Conservation (phyloP, 352 stramenopile species). For the Halophytophthora polymorphica region DNA sequence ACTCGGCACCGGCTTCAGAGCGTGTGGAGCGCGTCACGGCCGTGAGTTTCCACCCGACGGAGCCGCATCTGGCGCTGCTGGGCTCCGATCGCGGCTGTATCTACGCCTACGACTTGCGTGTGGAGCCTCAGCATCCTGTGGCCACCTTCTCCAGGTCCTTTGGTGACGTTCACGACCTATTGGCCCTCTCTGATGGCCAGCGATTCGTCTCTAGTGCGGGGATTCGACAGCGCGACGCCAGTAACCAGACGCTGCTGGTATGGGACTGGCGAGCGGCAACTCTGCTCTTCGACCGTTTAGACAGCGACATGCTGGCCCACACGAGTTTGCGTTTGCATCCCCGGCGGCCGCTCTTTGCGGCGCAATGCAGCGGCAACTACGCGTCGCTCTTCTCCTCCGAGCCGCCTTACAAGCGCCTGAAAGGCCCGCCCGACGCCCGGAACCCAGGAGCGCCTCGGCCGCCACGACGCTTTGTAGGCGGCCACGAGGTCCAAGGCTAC, state of each 20-base stretch:
- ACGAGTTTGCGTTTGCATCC: constrained; percentile 46
- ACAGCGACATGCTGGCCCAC: constrained; percentile 45
- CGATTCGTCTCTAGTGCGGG: constrained; percentile 52
- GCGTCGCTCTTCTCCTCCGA: constrained; percentile 37
- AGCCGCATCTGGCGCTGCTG: constrained; percentile 28
- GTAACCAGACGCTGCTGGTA: constrained; percentile 62
- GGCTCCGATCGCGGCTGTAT: constrained; percentile 34
- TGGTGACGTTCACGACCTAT: constrained; percentile 50
- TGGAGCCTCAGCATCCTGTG: constrained; percentile 4
- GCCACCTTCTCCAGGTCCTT: constrained; percentile 27
- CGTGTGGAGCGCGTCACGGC: constrained; percentile 26
- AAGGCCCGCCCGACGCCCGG: constrained; percentile 11
- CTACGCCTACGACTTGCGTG: constrained; percentile 35
- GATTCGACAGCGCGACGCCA: constrained; percentile 35
- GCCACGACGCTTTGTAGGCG: constrained; percentile 21
- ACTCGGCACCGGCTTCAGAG: constrained; percentile 2
- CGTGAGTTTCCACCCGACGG: constrained; percentile 26
- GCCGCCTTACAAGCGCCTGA: constrained; percentile 47
- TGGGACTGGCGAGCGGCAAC: constrained; percentile 50
- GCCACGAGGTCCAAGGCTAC: constrained; percentile 43
- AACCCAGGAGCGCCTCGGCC: not conserved
- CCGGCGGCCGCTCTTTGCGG: constrained; percentile 31
- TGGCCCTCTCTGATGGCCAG: constrained; percentile 35
- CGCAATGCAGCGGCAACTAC: constrained; percentile 42
- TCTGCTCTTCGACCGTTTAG: constrained; percentile 46